Evolutionary conservation across 345 rosid species (phyloP).

Genomic region (Eucalyptus guilfoylei): DNA sequence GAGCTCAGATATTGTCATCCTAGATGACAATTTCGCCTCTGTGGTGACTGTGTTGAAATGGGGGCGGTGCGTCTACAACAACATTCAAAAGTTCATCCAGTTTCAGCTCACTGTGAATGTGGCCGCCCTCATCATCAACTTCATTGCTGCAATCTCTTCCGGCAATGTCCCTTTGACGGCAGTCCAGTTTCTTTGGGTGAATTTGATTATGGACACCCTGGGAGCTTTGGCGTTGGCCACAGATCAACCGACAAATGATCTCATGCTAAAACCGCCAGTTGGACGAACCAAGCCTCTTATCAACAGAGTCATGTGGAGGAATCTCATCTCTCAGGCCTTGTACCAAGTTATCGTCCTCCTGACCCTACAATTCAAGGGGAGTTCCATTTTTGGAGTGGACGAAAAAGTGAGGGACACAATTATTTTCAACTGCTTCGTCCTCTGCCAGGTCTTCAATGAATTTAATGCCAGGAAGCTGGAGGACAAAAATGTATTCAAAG

Average conservation of each 20-base stretch:
- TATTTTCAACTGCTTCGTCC: slow-evolving; percentile 58
- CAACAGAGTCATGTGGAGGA: slow-evolving; percentile 74
- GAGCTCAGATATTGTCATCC: slow-evolving; percentile 68
- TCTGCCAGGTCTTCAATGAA: slow-evolving; percentile 70
- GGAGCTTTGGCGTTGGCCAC: slow-evolving; percentile 71
- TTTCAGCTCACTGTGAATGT: slow-evolving; percentile 74
- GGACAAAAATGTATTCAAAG: slow-evolving; percentile 59
- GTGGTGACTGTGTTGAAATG: slow-evolving; percentile 57
- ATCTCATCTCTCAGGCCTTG: slow-evolving; percentile 50
- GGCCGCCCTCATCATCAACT: slow-evolving; percentile 50
- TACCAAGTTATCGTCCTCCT: slow-evolving; percentile 50
- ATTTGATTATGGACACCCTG: slow-evolving; percentile 54
- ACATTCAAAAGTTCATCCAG: slow-evolving; percentile 72
- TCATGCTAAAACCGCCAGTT: slow-evolving; percentile 47
- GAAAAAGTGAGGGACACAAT: slow-evolving; percentile 45
- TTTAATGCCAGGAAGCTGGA: slow-evolving; percentile 67
- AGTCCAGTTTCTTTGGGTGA: too few relatives aligned
- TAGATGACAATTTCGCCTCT: slow-evolving; percentile 66
- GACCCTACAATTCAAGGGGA: slow-evolving; percentile 55
- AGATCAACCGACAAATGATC: slow-evolving; percentile 48
- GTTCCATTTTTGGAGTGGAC: slow-evolving; percentile 32
- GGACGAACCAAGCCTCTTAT: slow-evolving; percentile 59
- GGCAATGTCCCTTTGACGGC: slow-evolving; percentile 48
- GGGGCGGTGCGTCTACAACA: slow-evolving; percentile 75
- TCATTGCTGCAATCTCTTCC: slow-evolving; percentile 65